phyloP scores from a whole-genome alignment of 305 asterid genomes.

The Fraxinus ornus region DNA sequence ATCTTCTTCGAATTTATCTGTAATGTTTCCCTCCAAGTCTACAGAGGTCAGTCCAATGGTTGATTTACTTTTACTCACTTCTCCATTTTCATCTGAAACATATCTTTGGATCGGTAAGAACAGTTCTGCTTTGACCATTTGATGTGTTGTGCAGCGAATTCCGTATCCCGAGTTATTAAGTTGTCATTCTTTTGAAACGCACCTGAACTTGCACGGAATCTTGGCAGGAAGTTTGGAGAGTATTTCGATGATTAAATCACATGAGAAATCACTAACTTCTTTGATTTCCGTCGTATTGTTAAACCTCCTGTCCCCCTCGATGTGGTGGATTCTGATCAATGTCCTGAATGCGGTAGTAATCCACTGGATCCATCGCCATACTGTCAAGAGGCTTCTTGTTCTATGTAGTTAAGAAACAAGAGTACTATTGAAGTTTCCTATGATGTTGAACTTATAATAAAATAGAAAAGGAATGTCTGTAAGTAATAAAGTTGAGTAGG shows the following conservation, averaged over 20 bases:
- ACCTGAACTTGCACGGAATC: slow-evolving; percentile 27
- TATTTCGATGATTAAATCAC: slow-evolving; percentile 24
- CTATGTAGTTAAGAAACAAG: background rate
- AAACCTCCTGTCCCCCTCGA: background rate
- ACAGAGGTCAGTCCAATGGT: slow-evolving; percentile 20
- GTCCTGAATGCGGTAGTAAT: background rate
- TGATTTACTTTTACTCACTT: background rate
- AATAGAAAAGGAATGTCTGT: background rate
- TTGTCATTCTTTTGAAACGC: slow-evolving; percentile 23
- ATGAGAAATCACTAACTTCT: slow-evolving; percentile 16
- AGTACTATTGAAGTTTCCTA: background rate
- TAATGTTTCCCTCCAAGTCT: slow-evolving; percentile 6
- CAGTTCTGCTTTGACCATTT: slow-evolving; percentile 1
- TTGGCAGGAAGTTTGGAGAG: slow-evolving; percentile 23
- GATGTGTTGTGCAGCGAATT: slow-evolving; percentile 3
- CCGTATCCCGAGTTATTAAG: slow-evolving; percentile 18
- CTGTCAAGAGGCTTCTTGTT: background rate
- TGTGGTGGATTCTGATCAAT: background rate
- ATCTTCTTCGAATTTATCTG: background rate
- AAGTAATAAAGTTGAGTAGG: background rate
- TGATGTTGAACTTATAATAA: background rate
- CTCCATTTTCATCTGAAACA: background rate
- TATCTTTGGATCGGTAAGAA: slow-evolving; percentile 1
- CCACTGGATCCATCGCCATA: background rate
- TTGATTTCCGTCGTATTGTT: background rate